These are phyloP conservation scores for Gomphus sp. DNA, from an alignment of 1,284 basidiomycete species.

Conservation along the genomic window DNA sequence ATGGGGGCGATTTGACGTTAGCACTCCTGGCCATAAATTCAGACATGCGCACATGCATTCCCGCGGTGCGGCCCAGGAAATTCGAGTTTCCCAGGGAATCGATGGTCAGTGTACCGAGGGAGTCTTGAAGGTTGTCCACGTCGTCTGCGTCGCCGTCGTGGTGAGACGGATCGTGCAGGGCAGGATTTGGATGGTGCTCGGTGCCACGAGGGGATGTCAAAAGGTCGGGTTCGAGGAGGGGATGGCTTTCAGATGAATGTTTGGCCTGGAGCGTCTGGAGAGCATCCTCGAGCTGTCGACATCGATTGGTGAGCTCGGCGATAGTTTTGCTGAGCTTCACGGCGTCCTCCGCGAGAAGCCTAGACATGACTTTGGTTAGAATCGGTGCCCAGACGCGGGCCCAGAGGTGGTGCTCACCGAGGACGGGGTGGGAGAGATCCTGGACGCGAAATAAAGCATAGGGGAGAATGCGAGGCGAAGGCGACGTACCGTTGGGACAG, in stretches of 20 bases:
- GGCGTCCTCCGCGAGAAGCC: constrained; percentile 8
- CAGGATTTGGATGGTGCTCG: neutral
- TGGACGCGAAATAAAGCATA: neutral
- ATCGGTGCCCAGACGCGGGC: no score
- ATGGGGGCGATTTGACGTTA: neutral
- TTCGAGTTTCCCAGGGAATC: constrained; percentile 6
- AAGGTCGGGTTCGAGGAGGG: constrained; percentile 11
- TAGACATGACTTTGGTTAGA: neutral
- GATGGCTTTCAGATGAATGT: constrained; percentile 7
- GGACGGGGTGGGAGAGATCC: constrained; percentile 8
- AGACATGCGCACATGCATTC: constrained; percentile 7
- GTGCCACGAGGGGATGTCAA: constrained; percentile 3
- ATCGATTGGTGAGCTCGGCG: constrained; percentile 58
- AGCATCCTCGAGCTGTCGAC: constrained; percentile 22
- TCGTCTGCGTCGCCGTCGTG: constrained; percentile 3
- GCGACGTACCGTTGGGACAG: constrained; percentile 14
- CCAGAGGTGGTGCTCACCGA: neutral
- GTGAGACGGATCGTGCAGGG: neutral
- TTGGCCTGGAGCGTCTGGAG: constrained; percentile 11
- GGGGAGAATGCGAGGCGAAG: neutral
- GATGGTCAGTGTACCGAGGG: constrained; percentile 13
- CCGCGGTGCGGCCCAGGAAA: constrained; percentile 9
- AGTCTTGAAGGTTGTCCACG: constrained; percentile 10
- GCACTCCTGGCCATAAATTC: neutral
- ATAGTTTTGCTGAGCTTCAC: constrained; percentile 27